Evolutionary conservation across 2,329 filamentous ascomycete genomes (phyloP).

Genomic region (Pestalotiopsis sp.): DNA sequence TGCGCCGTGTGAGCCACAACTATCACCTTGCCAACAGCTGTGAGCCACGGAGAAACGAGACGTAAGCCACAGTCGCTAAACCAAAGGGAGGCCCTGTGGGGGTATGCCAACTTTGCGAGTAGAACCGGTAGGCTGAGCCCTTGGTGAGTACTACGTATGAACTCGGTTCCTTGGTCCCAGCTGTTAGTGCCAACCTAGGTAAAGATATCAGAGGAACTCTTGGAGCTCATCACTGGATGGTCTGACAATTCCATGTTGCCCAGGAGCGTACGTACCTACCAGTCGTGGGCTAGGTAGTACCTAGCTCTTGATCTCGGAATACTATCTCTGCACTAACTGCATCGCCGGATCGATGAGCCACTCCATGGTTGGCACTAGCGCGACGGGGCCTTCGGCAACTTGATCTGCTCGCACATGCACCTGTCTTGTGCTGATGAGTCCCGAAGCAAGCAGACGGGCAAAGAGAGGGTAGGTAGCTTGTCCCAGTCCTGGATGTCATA

Average conservation of each 20-base stretch:
- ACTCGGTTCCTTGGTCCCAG: not conserved
- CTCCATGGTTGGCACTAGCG: not conserved
- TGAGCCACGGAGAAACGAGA: too few relatives aligned
- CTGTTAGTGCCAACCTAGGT: not conserved
- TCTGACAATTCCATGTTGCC: too few relatives aligned
- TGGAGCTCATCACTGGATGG: too few relatives aligned
- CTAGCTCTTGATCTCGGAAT: not conserved
- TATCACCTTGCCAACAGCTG: too few relatives aligned
- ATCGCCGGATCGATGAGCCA: not conserved
- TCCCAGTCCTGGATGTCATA: not conserved
- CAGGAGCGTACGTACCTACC: too few relatives aligned
- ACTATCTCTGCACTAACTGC: not conserved
- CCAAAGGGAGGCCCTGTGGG: too few relatives aligned
- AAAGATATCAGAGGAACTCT: too few relatives aligned
- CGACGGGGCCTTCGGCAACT: not conserved
- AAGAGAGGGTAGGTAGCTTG: not conserved
- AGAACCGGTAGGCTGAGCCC: too few relatives aligned
- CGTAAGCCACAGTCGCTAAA: too few relatives aligned
- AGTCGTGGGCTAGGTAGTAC: not conserved
- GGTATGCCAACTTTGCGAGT: too few relatives aligned
- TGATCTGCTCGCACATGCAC: not conserved
- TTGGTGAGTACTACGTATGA: not conserved
- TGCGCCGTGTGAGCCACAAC: too few relatives aligned
- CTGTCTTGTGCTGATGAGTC: not conserved
- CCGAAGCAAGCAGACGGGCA: not conserved